These are phyloP conservation scores for Priceomyces haplophilus DNA, from an alignment of 805 yeast species.

Conservation along the genomic window DNA sequence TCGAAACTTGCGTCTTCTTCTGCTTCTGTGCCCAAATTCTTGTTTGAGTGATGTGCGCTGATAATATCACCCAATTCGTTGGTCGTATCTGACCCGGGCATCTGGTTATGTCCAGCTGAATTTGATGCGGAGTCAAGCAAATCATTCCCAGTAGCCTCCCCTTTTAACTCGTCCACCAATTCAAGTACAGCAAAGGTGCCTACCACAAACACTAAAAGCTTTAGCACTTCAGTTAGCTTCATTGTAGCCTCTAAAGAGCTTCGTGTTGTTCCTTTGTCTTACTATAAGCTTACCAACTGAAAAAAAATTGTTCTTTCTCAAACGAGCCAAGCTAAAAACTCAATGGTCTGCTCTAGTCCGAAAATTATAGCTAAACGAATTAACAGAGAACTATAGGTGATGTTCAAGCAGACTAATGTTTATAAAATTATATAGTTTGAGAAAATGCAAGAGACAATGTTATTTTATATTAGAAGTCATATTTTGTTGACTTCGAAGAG, in stretches of 20 bases:
- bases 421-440: constrained; percentile 1
- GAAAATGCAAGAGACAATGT: constrained; percentile 6
- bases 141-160: background rate
- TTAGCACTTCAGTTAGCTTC: background rate
- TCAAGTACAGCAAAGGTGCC: background rate
- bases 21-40: background rate
- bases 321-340: background rate
- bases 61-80: background rate
- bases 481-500: background rate
- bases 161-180: background rate
- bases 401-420: constrained; percentile 1
- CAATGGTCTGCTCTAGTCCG: too few species aligned
- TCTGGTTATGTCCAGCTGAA: background rate
- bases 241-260: background rate
- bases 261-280: too few species aligned
- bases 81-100: background rate
- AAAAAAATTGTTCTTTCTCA: background rate
- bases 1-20: background rate
- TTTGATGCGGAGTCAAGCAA: background rate
- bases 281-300: background rate
- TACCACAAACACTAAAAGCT: background rate
- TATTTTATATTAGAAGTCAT: constrained; percentile 1
- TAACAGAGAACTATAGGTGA: background rate
- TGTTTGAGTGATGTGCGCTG: background rate
- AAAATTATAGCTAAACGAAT: too few species aligned